Percentiles rank a stretch among this genome's conserved stretches.
Conservation (phyloP, 2,329 filamentous ascomycete genomes). For the Coleophoma cylindrospora region DNA sequence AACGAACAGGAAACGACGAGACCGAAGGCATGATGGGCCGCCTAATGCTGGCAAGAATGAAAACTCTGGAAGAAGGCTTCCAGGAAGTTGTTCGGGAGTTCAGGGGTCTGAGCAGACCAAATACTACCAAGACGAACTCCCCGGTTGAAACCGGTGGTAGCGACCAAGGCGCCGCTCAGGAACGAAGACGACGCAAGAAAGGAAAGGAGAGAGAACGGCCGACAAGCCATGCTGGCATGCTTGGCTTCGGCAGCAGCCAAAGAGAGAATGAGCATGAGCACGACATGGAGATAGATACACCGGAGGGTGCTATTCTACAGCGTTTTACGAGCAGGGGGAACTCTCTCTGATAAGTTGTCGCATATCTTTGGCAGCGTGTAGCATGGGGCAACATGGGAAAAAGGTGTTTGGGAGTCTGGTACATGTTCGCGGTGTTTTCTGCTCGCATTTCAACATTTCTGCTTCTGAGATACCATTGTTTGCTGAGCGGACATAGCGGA, state of each 20-base stretch:
- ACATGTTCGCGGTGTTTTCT: too few species aligned
- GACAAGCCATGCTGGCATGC: not conserved
- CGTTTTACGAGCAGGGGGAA: not conserved
- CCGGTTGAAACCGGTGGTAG: slow-evolving; percentile 12
- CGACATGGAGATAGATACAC: not conserved
- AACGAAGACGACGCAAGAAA: slow-evolving; percentile 2
- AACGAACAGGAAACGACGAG: slow-evolving; percentile 33
- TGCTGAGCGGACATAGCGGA: too few species aligned
- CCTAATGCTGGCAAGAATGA: slow-evolving; percentile 85
- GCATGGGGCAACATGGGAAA: too few species aligned
- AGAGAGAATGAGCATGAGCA: not conserved
- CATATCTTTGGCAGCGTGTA: too few species aligned
- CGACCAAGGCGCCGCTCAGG: not conserved
- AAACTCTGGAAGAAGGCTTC: slow-evolving; percentile 87
- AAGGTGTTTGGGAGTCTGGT: too few species aligned
- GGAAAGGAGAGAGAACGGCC: slow-evolving; percentile 10
- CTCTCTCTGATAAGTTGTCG: not conserved
- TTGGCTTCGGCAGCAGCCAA: not conserved
- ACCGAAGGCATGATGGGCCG: slow-evolving; percentile 71
- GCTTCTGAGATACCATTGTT: too few species aligned
- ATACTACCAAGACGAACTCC: slow-evolving; percentile 23
- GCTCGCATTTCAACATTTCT: too few species aligned
- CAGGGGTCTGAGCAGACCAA: slow-evolving; percentile 18
- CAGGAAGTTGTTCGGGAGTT: slow-evolving; percentile 81
- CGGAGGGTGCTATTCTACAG: not conserved